These are phyloP conservation scores for Yamadazyma aaseri DNA, from an alignment of 1,139 yeast species.

Conservation along the genomic window DNA sequence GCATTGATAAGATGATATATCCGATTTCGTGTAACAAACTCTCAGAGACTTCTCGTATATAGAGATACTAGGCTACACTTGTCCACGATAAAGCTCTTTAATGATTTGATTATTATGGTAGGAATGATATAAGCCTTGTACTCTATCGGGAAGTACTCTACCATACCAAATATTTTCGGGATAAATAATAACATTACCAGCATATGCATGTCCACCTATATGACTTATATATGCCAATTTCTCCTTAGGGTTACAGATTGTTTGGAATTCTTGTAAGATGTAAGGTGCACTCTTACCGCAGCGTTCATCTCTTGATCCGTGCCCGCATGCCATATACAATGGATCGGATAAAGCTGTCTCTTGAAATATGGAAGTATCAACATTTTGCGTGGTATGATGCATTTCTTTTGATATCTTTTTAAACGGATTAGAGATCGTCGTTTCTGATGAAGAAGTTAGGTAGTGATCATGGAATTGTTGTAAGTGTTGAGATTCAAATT, in stretches of 20 bases:
- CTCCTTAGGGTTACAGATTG: constrained; percentile 6
- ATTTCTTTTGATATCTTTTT: neutral
- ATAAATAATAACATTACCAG: constrained; percentile 68
- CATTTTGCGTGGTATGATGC: constrained; percentile 8
- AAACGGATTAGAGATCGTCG: neutral
- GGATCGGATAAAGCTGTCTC: constrained; percentile 3
- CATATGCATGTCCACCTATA: constrained; percentile 77
- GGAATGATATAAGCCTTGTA: constrained; percentile 67
- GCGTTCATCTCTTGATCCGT: constrained; percentile 57
- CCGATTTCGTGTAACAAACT: too few relatives aligned
- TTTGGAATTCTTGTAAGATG: constrained; percentile 46
- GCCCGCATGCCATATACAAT: constrained; percentile 65
- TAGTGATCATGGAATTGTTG: constrained; percentile 43
- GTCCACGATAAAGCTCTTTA: constrained; percentile 54
- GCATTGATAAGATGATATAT: too few relatives aligned
- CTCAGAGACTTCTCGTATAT: constrained; percentile 1
- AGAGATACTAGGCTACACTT: constrained; percentile 1
- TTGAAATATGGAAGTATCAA: constrained; percentile 1
- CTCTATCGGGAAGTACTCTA: constrained; percentile 58
- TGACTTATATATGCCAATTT: constrained; percentile 61
- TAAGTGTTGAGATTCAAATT: constrained; percentile 29
- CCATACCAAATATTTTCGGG: constrained; percentile 69
- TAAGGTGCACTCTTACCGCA: constrained; percentile 68
- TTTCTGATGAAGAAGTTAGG: constrained; percentile 28
- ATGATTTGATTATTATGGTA: constrained; percentile 48